Evolutionary conservation across 305 asterid species (phyloP), one percentile per base, ranked within the genome.

Genomic region (Euphrasia arctica): DNA sequence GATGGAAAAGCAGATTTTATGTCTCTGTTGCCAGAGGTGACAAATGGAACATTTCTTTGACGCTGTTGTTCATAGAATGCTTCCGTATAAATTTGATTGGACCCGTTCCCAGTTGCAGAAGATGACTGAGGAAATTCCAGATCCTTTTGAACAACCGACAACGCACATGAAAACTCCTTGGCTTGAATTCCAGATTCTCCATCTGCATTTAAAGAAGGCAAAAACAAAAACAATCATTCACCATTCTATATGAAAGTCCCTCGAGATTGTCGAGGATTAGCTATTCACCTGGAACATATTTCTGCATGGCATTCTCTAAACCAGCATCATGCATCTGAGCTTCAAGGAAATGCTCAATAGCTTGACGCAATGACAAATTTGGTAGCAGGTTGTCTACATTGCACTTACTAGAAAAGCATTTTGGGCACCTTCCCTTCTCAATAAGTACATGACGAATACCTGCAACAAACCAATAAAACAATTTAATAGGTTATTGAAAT

Each of bases 141-240:
- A 62, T 79, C 90, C 77, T 77, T 79, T 74, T 73, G 85, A 31
- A 66, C 60, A 60, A 80, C 78, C 59, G 81, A 80, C 54, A 78
- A 60, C 66, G 79, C 84, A 75, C 84, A 78, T 14, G 84, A 78
- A 68, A 61, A 82, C 57, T 82, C 85, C 72, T 66, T 76, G 42
- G 63, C 90, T 56, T 85, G 93, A 81, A 82, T 89, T 75, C 83
- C 93, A 72, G 98, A 92, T 83, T 92, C 95, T 49, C 88, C 97
- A 73, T 92, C 98, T 92, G 87, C 82, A 81, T 56, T 50, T 64
- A 25, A 54, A 25, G 7, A 54, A 4, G n/a, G 9, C 9, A 74
- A 15, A 56, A 58, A 58, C 60, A 43, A 63, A 60, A 58, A 34
- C 41, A 66, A 65, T 63, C 32, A 68, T 31, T 14, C 54, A 55